Base-by-base conservation (phyloP, 495 filamentous ascomycete genomes). In the Aspergillus diversus region DNA sequence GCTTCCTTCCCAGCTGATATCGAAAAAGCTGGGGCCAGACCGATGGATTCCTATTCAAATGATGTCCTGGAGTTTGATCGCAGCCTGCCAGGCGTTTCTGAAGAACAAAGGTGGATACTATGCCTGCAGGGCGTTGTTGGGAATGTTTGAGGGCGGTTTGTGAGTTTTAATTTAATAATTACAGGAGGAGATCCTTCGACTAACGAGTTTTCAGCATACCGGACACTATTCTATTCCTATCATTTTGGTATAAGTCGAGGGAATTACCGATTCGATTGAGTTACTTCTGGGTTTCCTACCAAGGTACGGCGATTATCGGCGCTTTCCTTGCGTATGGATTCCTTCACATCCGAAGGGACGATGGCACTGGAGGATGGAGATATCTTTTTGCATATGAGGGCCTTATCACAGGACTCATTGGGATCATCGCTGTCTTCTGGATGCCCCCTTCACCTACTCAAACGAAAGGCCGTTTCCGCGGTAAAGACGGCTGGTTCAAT, bases 1-100 rank as follows among this genome's bases (percentile, higher is more conserved):
- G 66, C 74, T 93, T 12, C 90, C 90, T 0, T 92, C 89, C 0
- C 90, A 93, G 66, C 76, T 92, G 0, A 72, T 92, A 31, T 86
- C 82, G 31, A 93, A 94, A 69, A 84, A 82, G 71, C 61, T 94
- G 31, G 92, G 92, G 0, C 91, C 92, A 0, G 92, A 96, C 71
- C 83, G 85, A 34, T 96, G 92, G 90, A 93, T 97, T 56, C 91
- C 92, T 0, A 75, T 88, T 33, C 91, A 94, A 66, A 94, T 94
- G 84, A 76, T 92, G 1, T 79, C 82, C 5, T 96, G 92, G 90
- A 90, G 87, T 68, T 63, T 92, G 8, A 85, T 93, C 35, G 90
- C 90, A 0, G 75, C 79, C 27, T 82, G 78, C 47, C 90, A 94
- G 73, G 86, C 89, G 11, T 87, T 87, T 60, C 69, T 96, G 7